A percentile compares a stretch with the other conserved stretches of the same genome.
phyloP scores from a whole-genome alignment of 2,329 filamentous ascomycete genomes.

The Arthroderma sp. region DNA sequence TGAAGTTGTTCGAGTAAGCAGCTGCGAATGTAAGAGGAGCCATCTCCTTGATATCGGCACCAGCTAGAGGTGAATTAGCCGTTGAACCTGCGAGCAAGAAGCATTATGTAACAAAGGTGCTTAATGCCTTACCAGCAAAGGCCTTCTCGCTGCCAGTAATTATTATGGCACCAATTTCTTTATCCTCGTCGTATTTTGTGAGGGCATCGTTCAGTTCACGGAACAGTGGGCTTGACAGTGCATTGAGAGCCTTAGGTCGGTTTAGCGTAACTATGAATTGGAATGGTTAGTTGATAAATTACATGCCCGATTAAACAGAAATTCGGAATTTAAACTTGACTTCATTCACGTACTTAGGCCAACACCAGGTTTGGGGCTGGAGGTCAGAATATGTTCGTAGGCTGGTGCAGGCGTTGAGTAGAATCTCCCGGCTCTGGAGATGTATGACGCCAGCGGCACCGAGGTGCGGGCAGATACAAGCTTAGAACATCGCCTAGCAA shows the following conservation, averaged over 20 bases:
- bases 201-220: constrained; percentile 75
- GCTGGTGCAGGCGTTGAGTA: constrained; percentile 32
- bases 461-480: constrained; percentile 45
- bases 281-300: neutral
- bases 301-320: too few relatives aligned
- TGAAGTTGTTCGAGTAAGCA: constrained; percentile 83
- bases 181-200: constrained; percentile 53
- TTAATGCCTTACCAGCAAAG: constrained; percentile 48
- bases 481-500: constrained; percentile 40
- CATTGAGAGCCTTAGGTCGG: constrained; percentile 90
- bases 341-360: constrained; percentile 54
- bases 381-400: constrained; percentile 75
- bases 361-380: constrained; percentile 75
- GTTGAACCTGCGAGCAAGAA: neutral
- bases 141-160: constrained; percentile 81
- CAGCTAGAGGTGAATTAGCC: constrained; percentile 40
- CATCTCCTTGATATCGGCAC: constrained; percentile 99
- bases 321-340: too few relatives aligned
- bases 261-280: constrained; percentile 63
- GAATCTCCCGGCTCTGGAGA: constrained; percentile 20
- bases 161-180: constrained; percentile 61
- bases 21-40: constrained; percentile 75
- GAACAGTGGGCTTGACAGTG: constrained; percentile 82
- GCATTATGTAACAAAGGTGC: neutral
- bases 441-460: constrained; percentile 23